Evolutionary conservation across 1,284 basidiomycete genomes (phyloP), one percentile per base, ranked within the genome.

Genomic region (Ustilago trichophora): DNA sequence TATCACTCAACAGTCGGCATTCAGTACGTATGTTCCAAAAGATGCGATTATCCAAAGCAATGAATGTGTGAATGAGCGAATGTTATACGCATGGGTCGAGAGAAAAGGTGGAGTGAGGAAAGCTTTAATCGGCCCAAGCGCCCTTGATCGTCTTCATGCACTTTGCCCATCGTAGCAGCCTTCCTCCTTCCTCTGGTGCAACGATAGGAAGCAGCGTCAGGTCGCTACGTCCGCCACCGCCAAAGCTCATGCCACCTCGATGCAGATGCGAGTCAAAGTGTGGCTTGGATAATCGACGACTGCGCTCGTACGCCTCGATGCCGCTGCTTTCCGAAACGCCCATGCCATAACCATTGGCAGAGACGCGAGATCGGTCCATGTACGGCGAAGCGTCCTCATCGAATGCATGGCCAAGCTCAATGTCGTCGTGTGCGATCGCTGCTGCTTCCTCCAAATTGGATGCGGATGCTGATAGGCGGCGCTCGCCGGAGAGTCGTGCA

Each of bases 131-230:
- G 9, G 59, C 55, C 93, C 93, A 96, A 67, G 88, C 89, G 4
- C 90, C 90, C 41, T 90, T 89, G 44, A 97, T 90, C 69, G 87
- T 87, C 60, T 85, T 85, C 35, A 93, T 87, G 13, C 88, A 87
- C 36, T 88, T 85, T 7, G 86, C 87, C 93, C 94, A 97, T 54
- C 84, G 83, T 33, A 84, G 83, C 51, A 96, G 82, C 49, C 93
- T 85, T 2, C 91, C 91, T 43, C 84, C 82, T 82, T 96, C 94
- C 86, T 90, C 92, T 7, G 87, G 84, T 79, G 91, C 92, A 4
- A 96, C 84, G 66, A 90, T 89, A 4, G 89, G 87, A 70, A 91
- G 82, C 31, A 76, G 49, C 36, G 51, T 67, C 33, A 69, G 38
- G n/a, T 66, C 56, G 37, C 40, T 50, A 21, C 49, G 43, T 19